phyloP scores from a whole-genome alignment of 2,329 filamentous ascomycete genomes.

The Ampelomyces quisqualis region DNA sequence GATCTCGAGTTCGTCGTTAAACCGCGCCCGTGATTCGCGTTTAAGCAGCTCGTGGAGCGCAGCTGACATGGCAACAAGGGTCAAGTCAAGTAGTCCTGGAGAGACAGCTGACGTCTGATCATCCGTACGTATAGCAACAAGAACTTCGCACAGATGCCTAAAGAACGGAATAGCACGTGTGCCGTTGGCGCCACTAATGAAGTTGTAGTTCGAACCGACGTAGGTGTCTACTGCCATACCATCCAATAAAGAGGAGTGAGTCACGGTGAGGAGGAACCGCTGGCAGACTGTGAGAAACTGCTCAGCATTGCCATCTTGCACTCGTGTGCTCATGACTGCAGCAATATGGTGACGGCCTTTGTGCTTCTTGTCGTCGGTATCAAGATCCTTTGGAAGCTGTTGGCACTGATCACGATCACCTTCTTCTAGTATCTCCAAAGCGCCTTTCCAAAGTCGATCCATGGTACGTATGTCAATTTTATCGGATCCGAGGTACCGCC shows the following conservation, averaged over 20 bases:
- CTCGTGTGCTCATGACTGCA: slow-evolving; percentile 18
- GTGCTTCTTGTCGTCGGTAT: slow-evolving; percentile 26
- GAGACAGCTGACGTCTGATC: neutral
- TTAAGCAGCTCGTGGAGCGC: slow-evolving; percentile 23
- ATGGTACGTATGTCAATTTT: too few species aligned
- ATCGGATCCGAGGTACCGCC: too few species aligned
- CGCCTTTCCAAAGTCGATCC: slow-evolving; percentile 34
- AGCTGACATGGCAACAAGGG: slow-evolving; percentile 11
- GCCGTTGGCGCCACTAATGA: slow-evolving; percentile 37
- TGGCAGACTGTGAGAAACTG: slow-evolving; percentile 8
- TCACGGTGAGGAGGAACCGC: slow-evolving; percentile 32
- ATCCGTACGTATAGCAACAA: slow-evolving; percentile 2
- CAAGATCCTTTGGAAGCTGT: slow-evolving; percentile 35
- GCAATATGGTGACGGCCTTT: slow-evolving; percentile 33
- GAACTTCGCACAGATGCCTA: slow-evolving; percentile 19
- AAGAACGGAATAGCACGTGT: slow-evolving; percentile 37
- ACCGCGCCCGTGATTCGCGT: slow-evolving; percentile 20
- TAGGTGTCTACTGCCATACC: slow-evolving; percentile 41
- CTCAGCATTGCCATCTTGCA: neutral
- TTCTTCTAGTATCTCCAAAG: slow-evolving; percentile 28
- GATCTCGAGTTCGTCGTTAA: slow-evolving; percentile 19
- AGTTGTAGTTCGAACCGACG: slow-evolving; percentile 40
- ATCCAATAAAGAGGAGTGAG: slow-evolving; percentile 37
- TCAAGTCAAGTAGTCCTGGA: neutral
- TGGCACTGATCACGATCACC: slow-evolving; percentile 37